Conservation (phyloP, 2,329 filamentous ascomycete genomes). For the Metarhizium humberi region DNA sequence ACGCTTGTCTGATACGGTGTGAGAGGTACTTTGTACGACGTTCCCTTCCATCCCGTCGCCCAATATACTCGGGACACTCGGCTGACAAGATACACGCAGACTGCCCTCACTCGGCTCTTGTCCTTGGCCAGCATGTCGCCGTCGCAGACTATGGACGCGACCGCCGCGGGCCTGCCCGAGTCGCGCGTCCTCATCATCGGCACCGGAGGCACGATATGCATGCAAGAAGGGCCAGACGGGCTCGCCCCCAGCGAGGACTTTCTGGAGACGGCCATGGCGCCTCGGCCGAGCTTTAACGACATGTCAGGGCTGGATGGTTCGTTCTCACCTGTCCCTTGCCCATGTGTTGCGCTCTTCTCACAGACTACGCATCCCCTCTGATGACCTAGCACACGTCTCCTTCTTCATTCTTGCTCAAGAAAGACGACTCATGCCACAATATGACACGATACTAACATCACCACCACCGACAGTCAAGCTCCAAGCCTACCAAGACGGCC, state of each 20-base stretch:
- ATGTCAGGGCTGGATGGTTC: constrained; percentile 14
- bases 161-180: constrained; percentile 44
- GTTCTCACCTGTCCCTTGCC: background rate
- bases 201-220: constrained; percentile 85
- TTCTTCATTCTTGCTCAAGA: too few species aligned
- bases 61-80: too few species aligned
- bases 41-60: too few species aligned
- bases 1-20: too few species aligned
- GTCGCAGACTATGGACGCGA: background rate
- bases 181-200: constrained; percentile 83
- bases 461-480: constrained; percentile 30
- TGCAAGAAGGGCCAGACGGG: constrained; percentile 73
- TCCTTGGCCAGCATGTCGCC: constrained; percentile 9
- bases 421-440: too few species aligned
- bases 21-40: too few species aligned
- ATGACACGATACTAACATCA: too few species aligned
- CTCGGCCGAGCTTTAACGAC: constrained; percentile 80
- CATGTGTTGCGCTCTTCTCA: too few species aligned
- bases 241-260: constrained; percentile 75
- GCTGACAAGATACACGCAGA: background rate
- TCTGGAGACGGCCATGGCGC: constrained; percentile 71
- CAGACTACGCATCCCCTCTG: too few species aligned
- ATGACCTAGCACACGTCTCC: too few species aligned
- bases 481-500: constrained; percentile 40
- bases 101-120: background rate